Conservation (phyloP, 352 stramenopile genomes). For the Hyphochytrium catenoides region DNA sequence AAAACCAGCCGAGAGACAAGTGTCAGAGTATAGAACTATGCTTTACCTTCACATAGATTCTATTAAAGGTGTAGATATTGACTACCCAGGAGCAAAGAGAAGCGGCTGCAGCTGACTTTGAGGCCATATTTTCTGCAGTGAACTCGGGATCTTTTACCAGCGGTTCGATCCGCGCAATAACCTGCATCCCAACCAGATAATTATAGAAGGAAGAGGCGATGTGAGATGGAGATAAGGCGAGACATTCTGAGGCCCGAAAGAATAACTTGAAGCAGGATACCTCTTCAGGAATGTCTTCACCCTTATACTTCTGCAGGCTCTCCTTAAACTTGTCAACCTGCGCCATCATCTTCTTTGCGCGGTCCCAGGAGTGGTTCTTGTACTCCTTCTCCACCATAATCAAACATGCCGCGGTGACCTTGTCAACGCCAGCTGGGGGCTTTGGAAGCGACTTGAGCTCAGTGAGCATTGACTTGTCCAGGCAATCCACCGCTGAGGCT, state of each 20-base stretch:
- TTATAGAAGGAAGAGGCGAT: too few species aligned
- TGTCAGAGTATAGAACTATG: too few species aligned
- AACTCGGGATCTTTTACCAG: constrained; percentile 50
- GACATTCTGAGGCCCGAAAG: too few species aligned
- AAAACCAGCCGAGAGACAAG: too few species aligned
- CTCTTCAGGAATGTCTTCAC: neutral
- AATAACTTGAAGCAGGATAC: constrained; percentile 24
- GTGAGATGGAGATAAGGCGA: too few species aligned
- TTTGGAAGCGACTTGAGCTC: constrained; percentile 78
- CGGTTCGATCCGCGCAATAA: constrained; percentile 68
- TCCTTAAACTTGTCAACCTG: constrained; percentile 82
- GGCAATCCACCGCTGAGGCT: constrained; percentile 62
- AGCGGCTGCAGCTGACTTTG: constrained; percentile 47
- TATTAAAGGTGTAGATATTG: constrained; percentile 91
- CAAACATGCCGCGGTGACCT: constrained; percentile 75
- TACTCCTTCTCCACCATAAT: constrained; percentile 95
- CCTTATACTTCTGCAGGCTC: constrained; percentile 30
- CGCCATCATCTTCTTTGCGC: constrained; percentile 67
- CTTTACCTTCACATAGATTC: constrained; percentile 96
- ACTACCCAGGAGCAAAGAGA: constrained; percentile 52
- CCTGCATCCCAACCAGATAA: too few species aligned
- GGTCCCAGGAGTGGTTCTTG: constrained; percentile 79
- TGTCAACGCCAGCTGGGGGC: constrained; percentile 52
- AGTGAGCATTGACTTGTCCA: constrained; percentile 67
- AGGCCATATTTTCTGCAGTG: constrained; percentile 46